Percentiles rank a stretch among this genome's conserved stretches.
phyloP scores from a whole-genome alignment of 2,329 filamentous ascomycete genomes.

The Cercospora nicotianae region DNA sequence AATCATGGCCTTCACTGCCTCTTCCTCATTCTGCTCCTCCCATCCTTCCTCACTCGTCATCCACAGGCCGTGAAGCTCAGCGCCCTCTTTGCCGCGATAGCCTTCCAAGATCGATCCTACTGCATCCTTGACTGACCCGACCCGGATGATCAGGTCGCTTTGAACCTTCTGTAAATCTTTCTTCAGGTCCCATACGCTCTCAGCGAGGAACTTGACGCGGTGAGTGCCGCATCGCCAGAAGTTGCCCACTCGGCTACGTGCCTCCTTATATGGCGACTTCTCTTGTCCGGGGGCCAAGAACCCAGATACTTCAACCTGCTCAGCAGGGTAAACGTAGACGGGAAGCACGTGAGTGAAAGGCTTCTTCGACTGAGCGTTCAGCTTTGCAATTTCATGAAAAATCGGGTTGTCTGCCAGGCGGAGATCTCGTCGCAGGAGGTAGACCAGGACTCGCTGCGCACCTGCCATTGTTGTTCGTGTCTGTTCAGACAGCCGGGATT shows the following conservation, averaged over 20 bases:
- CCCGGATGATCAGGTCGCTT: constrained; percentile 64
- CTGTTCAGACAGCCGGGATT: neutral
- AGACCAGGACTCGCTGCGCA: constrained; percentile 59
- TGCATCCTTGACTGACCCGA: constrained; percentile 62
- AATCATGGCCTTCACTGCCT: constrained; percentile 55
- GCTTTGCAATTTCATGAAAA: constrained; percentile 57
- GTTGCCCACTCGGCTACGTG: constrained; percentile 62
- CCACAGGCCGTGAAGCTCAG: constrained; percentile 65
- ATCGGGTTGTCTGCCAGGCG: constrained; percentile 74
- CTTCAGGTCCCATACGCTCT: constrained; percentile 74
- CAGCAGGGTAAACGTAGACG: constrained; percentile 66
- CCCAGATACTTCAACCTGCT: constrained; percentile 73
- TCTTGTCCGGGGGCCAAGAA: constrained; percentile 58
- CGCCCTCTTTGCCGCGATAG: constrained; percentile 39
- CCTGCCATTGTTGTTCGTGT: constrained; percentile 11
- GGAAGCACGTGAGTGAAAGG: constrained; percentile 67
- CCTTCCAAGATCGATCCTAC: constrained; percentile 58
- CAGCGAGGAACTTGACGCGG: constrained; percentile 68
- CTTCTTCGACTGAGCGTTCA: constrained; percentile 49
- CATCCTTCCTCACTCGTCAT: constrained; percentile 69
- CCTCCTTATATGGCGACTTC: constrained; percentile 67
- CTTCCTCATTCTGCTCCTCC: constrained; percentile 68
- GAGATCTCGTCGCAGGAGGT: constrained; percentile 70
- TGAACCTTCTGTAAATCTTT: constrained; percentile 57
- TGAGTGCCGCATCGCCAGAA: constrained; percentile 75